Evolutionary conservation across 768 basidiomycete genomes (phyloP), one percentile per base, ranked within the genome.

Genomic region (Mycena filopes): DNA sequence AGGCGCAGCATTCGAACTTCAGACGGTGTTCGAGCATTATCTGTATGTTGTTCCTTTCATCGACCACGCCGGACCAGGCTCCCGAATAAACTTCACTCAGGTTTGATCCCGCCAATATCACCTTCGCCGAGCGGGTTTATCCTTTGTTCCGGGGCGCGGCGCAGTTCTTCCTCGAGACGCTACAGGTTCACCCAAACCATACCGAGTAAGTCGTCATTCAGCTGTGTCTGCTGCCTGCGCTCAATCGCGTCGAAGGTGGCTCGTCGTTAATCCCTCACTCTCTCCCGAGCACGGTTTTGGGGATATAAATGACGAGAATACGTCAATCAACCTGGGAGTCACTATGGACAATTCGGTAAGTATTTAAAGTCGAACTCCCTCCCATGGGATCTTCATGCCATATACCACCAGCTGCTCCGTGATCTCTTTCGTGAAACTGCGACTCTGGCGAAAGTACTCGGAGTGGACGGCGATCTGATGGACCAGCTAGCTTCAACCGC

Each of bases 281-380:
- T 62, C 60, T 1, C 60, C 51, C 0, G 60, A 62, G 42, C 46
- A 55, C 20, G 53, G 51, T 21, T 62, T 62, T 25, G 60, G 20
- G 4, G 23, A 20, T 53, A 55, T 62, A 9, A 55, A 62, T 28
- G 60, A 42, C 33, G 60, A 62, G 28, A 46, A 53, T 25, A 47
- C 45, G 4, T 62, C 60, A 0, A 62, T 47, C 16, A 62, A 62
- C 15, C 60, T 28, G 0, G 60, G 68, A 12, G 55, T 63, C 16
- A 69, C 68, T 13, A 65, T 69, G 46, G 68, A 69, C 33, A 69
- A 69, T 45, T 18, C 68, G 49, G 68, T 69, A n/a, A n/a, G n/a
- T 4, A 28, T 28, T 13, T 26, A 13, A 25, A 51, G 13, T 54
- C 20, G 25, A 20, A 41, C 50, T 21, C 1, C 11, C 4, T 26